Base-by-base conservation (phyloP, 2,329 filamentous ascomycete genomes). In the Pseudogymnoascus sp. region DNA sequence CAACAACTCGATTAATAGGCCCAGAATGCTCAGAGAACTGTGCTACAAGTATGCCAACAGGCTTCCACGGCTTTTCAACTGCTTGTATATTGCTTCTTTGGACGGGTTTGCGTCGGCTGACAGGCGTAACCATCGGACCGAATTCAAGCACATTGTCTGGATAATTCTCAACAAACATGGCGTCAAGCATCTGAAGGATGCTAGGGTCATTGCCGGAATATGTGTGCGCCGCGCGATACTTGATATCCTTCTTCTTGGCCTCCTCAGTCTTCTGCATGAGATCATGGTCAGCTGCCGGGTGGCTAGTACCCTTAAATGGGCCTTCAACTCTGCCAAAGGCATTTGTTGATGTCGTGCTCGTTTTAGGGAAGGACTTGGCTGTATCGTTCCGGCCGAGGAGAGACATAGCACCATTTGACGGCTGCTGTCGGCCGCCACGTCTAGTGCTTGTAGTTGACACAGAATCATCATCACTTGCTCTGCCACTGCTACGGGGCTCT, bases 1-100 rank as follows among this genome's bases (percentile, higher is more conserved):
- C 85, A 1, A 89, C 81, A 10, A 97, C 85, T 8, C 93, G 86
- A 71, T 89, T 96, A 67, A 97, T 85, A 6, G 90, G 84, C 0
- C 86, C 91, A 28, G 82, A 87, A 72, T 99, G 95, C 73, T 99
- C 95, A 1, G 90, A 86, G 71, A 97, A 92, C 0, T 91, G 91
- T 1, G 93, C 91, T 18, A 97, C 89, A 7, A 97, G 81, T 61
- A 86, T 88, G 1, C 95, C 93, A 62, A 87, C 85, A 0, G 95
- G 95, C 67, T 86, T 88, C 95, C 95, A 99, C 2, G 85, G 82
- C 63, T 84, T 85, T 36, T 87, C 74, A 5, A 60, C 28, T 21
- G 67, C 40, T 65, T 72, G 70, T 44, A 64, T 68, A 12, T 63
- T 68, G 63, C 70, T 71, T 50, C 69, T 73, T 61, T 78, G 81